Conservation (phyloP, 2,329 filamentous ascomycete genomes). For the Taxawa tesnikishii region DNA sequence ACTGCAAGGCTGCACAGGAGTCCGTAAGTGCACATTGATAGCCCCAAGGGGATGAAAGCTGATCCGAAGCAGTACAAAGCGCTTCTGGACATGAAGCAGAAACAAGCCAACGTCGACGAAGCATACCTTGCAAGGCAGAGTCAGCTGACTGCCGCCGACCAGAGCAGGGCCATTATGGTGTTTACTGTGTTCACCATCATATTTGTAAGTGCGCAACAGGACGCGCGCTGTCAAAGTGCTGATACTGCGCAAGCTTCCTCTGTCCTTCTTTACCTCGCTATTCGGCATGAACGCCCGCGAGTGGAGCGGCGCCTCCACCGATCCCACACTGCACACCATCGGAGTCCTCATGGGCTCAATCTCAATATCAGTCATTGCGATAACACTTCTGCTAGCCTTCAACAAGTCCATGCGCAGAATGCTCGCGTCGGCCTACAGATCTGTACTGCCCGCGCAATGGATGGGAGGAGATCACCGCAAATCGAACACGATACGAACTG, state of each 20-base stretch:
- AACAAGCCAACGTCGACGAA: constrained; percentile 55
- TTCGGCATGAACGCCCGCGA: constrained; percentile 48
- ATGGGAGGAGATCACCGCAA: no score
- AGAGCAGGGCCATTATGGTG: constrained; percentile 49
- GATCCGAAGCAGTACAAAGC: constrained; percentile 52
- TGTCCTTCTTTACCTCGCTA: constrained; percentile 53
- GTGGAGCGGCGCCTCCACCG: constrained; percentile 6
- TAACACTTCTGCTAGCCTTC: constrained; percentile 8
- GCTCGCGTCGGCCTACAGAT: neutral
- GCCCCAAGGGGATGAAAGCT: no score
- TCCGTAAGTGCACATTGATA: constrained; percentile 29
- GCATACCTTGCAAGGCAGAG: constrained; percentile 50
- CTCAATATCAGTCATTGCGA: constrained; percentile 7
- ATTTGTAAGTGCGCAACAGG: constrained; percentile 31
- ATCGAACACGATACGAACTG: no score
- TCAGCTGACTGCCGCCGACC: constrained; percentile 49
- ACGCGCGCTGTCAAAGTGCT: neutral
- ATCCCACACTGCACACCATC: constrained; percentile 6
- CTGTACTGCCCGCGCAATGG: neutral
- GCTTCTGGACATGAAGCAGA: constrained; percentile 54
- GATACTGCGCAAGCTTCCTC: constrained; percentile 35
- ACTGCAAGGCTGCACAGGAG: constrained; percentile 46
- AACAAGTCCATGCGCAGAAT: constrained; percentile 1
- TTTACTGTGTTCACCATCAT: constrained; percentile 43
- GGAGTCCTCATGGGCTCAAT: constrained; percentile 5